Conservation (phyloP, 2,329 filamentous ascomycete genomes). For the Trichoderma sp. region DNA sequence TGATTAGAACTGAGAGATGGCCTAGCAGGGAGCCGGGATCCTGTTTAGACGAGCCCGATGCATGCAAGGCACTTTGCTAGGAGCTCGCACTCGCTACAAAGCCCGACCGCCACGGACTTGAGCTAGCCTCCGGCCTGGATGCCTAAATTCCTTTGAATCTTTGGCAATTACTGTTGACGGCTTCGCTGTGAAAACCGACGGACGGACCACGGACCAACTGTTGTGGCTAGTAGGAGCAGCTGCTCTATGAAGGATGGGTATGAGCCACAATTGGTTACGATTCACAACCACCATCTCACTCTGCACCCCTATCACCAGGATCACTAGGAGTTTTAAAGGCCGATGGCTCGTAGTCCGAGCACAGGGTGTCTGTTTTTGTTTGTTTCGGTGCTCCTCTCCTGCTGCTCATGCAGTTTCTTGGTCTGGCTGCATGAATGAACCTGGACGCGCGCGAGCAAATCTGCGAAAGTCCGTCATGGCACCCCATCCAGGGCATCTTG, state of each 20-base stretch:
- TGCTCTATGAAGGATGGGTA: neutral
- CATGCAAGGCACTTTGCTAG: slow-evolving; percentile 28
- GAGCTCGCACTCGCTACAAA: slow-evolving; percentile 11
- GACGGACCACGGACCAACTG: neutral
- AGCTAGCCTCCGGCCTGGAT: neutral
- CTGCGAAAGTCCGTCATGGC: neutral
- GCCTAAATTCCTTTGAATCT: neutral
- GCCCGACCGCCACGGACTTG: slow-evolving; percentile 15
- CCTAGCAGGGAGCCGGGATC: neutral
- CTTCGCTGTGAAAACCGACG: neutral
- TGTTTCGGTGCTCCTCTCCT: neutral
- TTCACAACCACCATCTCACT: neutral
- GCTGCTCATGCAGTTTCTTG: neutral
- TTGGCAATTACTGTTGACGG: neutral
- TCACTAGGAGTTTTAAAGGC: neutral
- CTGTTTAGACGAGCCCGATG: neutral
- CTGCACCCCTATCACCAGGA: neutral
- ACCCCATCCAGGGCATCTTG: neutral
- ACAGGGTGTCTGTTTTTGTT: neutral
- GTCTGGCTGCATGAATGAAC: neutral
- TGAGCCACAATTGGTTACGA: neutral
- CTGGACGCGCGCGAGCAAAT: neutral
- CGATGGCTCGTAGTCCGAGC: neutral
- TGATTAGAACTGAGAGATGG: neutral
- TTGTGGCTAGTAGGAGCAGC: neutral